Evolutionary conservation across 192 early-diverging fungal species (phyloP).

Genomic region (Umbelopsis ramanniana): DNA sequence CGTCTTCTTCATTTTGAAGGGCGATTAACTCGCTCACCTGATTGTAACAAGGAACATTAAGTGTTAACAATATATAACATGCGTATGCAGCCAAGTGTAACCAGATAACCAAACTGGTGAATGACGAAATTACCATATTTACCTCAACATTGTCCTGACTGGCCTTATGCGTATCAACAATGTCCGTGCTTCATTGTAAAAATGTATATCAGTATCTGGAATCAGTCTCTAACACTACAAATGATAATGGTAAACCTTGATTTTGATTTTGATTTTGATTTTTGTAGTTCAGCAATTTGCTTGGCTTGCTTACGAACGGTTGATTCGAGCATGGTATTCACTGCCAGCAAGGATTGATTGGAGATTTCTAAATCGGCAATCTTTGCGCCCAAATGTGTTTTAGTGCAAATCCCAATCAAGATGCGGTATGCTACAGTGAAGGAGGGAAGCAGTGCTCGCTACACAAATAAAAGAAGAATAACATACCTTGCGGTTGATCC

Average conservation of each 20-base stretch:
- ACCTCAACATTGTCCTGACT: not conserved
- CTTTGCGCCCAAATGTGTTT: slow-evolving; percentile 25
- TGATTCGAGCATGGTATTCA: slow-evolving; percentile 56
- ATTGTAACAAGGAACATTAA: not conserved
- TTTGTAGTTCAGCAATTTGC: slow-evolving; percentile 53
- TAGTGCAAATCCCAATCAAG: no score
- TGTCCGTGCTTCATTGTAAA: slow-evolving; percentile 7
- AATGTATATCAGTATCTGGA: not conserved
- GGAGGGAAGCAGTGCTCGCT: no score
- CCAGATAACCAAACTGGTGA: not conserved
- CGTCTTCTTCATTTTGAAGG: slow-evolving; percentile 38
- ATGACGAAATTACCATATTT: not conserved
- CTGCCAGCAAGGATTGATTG: slow-evolving; percentile 50
- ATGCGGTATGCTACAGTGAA: no score
- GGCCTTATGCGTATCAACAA: not conserved
- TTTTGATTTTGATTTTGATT: slow-evolving; percentile 36
- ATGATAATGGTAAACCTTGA: slow-evolving; percentile 31
- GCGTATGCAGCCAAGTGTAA: not conserved
- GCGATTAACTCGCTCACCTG: not conserved
- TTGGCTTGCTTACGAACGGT: slow-evolving; percentile 52
- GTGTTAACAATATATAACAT: not conserved
- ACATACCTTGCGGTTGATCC: slow-evolving; percentile 3
- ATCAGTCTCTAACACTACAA: not conserved
- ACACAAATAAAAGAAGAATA: not conserved
- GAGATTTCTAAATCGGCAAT: slow-evolving; percentile 63